Base-by-base conservation (phyloP, 495 filamentous ascomycete species). In the Friedmanniomyces simplex region DNA sequence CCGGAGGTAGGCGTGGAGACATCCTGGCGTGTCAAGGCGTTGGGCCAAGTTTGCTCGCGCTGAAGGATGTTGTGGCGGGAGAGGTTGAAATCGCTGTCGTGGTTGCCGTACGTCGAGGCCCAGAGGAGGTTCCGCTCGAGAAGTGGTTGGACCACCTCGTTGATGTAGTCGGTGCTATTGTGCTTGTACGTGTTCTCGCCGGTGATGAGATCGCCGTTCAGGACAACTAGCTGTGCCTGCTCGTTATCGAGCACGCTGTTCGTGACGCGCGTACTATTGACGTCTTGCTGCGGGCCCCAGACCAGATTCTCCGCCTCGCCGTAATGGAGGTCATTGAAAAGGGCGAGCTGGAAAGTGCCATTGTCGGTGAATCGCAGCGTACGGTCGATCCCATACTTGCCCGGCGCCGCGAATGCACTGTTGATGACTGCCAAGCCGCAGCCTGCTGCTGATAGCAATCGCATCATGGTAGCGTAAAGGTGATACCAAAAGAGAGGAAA, bases 151-250 rank as follows among this genome's bases (percentile, higher is more conserved):
- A 87, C 79, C 5, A 89, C 79, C 41, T 76, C 65, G 61, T 87
- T 78, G 18, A 88, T 32, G 55, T 87, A 85, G 21, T 69, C 50
- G 5, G 73, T 79, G 13, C 77, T 76, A 62, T 87, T 86, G 25
- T 77, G 70, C 13, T 73, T 63, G 39, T 74, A 79, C 0, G 78
- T 78, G 54, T 81, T 80, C 59, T 89, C 82, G 22, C 86, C 84
- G 0, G 86, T 84, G 57, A 89, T 83, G 11, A 89, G 71, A 60
- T 89, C 86, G 36, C 86, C 85, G 52, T 89, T 90, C 1, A 90
- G 67, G 8, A 90, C 77, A 21, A 85, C 82, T 1, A 89, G 76
- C 25, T 82, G 71, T 0, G 75, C 59, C 0, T 67, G 60, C 62
- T 88, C 85, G 6, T 68, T 59, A n/a, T 78, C 69, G 2, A 90